phyloP scores from a whole-genome alignment of 2,329 filamentous ascomycete genomes.

The Venturia asperata region DNA sequence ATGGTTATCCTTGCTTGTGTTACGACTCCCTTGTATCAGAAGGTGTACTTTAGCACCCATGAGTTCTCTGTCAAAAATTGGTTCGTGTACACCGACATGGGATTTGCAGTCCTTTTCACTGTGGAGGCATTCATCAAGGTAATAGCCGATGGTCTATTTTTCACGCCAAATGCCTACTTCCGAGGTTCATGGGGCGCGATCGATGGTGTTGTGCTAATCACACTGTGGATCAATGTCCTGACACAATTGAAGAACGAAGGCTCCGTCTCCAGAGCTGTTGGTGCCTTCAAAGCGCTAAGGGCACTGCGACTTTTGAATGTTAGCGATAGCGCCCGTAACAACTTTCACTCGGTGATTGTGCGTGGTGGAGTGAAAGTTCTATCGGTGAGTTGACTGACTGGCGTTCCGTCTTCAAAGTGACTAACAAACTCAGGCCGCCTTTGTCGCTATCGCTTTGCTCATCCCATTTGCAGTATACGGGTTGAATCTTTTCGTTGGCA shows the following conservation, averaged over 20 bases:
- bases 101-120: slow-evolving; percentile 81
- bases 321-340: slow-evolving; percentile 89
- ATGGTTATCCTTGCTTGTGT: slow-evolving; percentile 97
- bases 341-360: slow-evolving; percentile 94
- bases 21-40: slow-evolving; percentile 90
- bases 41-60: slow-evolving; percentile 65
- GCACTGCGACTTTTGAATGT: slow-evolving; percentile 88
- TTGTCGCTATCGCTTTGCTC: slow-evolving; percentile 87
- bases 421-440: slow-evolving; percentile 54
- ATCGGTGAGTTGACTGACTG: slow-evolving; percentile 49
- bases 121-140: slow-evolving; percentile 85
- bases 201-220: slow-evolving; percentile 82
- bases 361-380: slow-evolving; percentile 91
- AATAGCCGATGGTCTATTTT: slow-evolving; percentile 90
- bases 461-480: slow-evolving; percentile 97
- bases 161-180: slow-evolving; percentile 95
- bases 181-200: slow-evolving; percentile 96
- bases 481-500: slow-evolving; percentile 82
- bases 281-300: slow-evolving; percentile 92
- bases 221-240: slow-evolving; percentile 89
- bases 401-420: background rate
- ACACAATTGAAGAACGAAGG: slow-evolving; percentile 77
- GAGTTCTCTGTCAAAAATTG: slow-evolving; percentile 63
- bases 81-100: slow-evolving; percentile 91
- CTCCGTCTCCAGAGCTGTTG: slow-evolving; percentile 80